phyloP scores from a whole-genome alignment of 768 basidiomycete genomes.

The Collybiopsis confluens region DNA sequence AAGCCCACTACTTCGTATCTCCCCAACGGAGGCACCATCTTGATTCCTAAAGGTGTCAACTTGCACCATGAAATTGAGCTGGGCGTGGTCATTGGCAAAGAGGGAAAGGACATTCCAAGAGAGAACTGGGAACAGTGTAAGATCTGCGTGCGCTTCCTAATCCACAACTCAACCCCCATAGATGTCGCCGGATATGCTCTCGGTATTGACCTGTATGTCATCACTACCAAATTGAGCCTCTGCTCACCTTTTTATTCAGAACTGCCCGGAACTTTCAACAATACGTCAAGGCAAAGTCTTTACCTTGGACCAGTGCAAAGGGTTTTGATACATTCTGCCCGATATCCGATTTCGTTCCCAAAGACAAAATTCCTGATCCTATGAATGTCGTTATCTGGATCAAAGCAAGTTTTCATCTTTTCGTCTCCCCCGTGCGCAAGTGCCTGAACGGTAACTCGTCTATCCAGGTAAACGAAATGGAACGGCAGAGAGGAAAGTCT shows the following conservation, averaged over 20 bases:
- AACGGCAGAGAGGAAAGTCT: background rate
- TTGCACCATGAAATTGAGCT: conserved; percentile 1
- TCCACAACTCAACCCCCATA: background rate
- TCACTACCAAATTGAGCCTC: background rate
- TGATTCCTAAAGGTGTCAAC: background rate
- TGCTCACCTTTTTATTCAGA: background rate
- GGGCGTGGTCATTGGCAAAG: background rate
- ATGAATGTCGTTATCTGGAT: background rate
- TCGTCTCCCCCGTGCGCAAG: too few relatives aligned
- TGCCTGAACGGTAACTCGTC: too few relatives aligned
- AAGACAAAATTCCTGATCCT: background rate
- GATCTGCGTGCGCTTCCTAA: background rate
- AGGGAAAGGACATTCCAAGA: background rate
- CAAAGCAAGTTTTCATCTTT: background rate
- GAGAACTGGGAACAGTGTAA: background rate
- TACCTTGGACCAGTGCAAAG: background rate
- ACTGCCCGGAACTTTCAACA: conserved; percentile 2
- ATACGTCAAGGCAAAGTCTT: background rate
- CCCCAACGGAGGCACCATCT: background rate
- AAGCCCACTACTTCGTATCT: background rate
- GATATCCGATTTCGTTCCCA: background rate
- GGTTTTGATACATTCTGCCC: conserved; percentile 4
- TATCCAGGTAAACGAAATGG: background rate
- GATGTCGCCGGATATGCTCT: conserved; percentile 3
- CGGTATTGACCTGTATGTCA: background rate